phyloP scores from a whole-genome alignment of 75 land plant species.

The Picea sitchensis region DNA sequence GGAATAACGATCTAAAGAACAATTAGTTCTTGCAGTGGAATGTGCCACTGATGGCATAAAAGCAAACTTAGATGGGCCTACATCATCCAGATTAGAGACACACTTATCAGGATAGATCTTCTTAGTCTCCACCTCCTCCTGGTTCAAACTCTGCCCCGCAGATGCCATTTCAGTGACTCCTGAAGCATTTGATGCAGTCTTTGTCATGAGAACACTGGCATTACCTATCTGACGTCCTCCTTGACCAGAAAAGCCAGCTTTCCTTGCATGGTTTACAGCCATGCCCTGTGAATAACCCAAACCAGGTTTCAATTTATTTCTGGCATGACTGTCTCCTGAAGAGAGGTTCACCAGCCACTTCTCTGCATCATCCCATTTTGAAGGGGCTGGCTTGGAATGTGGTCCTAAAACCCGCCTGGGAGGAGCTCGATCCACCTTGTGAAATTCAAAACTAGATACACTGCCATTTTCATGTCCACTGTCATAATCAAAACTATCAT shows the following conservation, averaged over 20 bases:
- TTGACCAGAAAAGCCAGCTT: slow-evolving; percentile 22
- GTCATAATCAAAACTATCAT: slow-evolving; percentile 30
- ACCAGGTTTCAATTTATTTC: slow-evolving; percentile 19
- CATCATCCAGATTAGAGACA: slow-evolving; percentile 9
- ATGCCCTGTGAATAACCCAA: slow-evolving; percentile 22
- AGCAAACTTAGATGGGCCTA: slow-evolving; percentile 20
- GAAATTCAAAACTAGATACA: slow-evolving; percentile 47
- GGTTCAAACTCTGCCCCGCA: slow-evolving; percentile 4
- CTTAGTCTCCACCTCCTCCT: slow-evolving; percentile 9
- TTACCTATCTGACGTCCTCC: slow-evolving; percentile 16
- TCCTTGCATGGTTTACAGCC: slow-evolving; percentile 13
- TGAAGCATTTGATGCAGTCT: slow-evolving; percentile 1
- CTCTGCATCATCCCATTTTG: slow-evolving; percentile 96
- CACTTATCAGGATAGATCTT: slow-evolving; percentile 12
- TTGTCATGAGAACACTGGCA: slow-evolving; percentile 7
- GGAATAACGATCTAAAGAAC: slow-evolving; percentile 15
- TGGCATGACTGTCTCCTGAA: slow-evolving; percentile 16
- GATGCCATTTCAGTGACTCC: slow-evolving; percentile 13
- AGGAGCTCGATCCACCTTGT: slow-evolving; percentile 24
- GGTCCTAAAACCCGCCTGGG: slow-evolving; percentile 23
- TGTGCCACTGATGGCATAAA: slow-evolving; percentile 20
- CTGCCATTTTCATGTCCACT: slow-evolving; percentile 36
- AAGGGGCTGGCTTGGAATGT: slow-evolving; percentile 74
- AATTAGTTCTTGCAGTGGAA: slow-evolving; percentile 9
- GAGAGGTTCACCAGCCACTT: slow-evolving; percentile 78